Base-by-base conservation (phyloP, 257 asterid species). In the Solanum gracilifrons region DNA sequence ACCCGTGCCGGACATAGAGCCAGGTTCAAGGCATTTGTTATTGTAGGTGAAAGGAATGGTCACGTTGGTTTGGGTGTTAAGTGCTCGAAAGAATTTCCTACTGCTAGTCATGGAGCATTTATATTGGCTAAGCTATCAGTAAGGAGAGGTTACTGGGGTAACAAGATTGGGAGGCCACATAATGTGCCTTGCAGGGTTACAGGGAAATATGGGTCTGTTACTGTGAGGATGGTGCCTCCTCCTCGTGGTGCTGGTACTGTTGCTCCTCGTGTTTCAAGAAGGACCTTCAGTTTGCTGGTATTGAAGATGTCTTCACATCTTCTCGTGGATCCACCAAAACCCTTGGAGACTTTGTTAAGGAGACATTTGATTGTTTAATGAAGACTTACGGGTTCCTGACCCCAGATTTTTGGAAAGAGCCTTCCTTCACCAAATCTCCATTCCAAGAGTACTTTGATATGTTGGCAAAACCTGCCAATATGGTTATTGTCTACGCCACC, bases 301-400 rank as follows among this genome's bases (percentile, higher is more conserved):
- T 95, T 87, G 96, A 94, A 13, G 98, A 95, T 80, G 98, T 95
- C 4, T 94, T 93, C 83, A 95, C 98, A 5, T 91, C 96, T 5
- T 95, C 98, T 15, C 94, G 98, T 23, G 98, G 98, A 6, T 95
- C 98, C 7, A 94, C 98, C 79, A 95, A 95, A 90, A 95, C 98
- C 25, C 96, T 95, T 3, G 98, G 98, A 20, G 94, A 95, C 88
- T 94, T 95, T 51, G 98, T 95, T 12, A 95, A 95, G 98, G 96
- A 1, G 1, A 39, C 46, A 3, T 94, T 95, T 55, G 96, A 95
- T 0, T 95, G 96, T 89, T 87, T 94, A 75, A 37, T 91, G 91
- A 94, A 94, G 93, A 94, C 98, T 0, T 95, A 95, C 36, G 98
- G 96, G 58, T 95, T 94, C 93, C 89, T 94, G 9, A 95, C 98